These are phyloP conservation scores for Mycena pura DNA, from an alignment of 768 basidiomycete genomes.

Conservation along the genomic window DNA sequence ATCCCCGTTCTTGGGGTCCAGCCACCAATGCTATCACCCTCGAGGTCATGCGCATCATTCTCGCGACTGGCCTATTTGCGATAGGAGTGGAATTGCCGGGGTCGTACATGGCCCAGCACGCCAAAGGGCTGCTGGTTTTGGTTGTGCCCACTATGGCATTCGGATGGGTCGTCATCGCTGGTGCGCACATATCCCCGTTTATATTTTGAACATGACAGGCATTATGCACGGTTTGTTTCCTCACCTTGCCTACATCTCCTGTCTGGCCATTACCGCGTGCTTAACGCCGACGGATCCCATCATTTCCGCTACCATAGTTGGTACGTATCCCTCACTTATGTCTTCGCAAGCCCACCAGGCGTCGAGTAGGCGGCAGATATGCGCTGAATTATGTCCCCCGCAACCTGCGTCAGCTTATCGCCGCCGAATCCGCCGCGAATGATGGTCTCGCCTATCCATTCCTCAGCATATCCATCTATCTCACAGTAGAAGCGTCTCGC, in stretches of 20 bases:
- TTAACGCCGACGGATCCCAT: too few relatives aligned
- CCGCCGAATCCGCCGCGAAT: constrained; percentile 93
- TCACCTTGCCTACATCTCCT: too few relatives aligned
- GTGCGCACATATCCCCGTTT: too few relatives aligned
- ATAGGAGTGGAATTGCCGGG: constrained; percentile 93
- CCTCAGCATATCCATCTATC: constrained; percentile 83
- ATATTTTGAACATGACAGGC: too few relatives aligned
- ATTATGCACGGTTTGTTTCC: too few relatives aligned
- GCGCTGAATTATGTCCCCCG: too few relatives aligned
- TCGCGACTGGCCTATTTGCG: constrained; percentile 91
- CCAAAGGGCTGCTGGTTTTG: constrained; percentile 69
- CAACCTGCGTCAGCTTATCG: constrained; percentile 80
- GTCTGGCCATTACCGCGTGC: too few relatives aligned
- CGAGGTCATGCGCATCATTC: constrained; percentile 85
- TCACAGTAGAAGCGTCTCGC: constrained; percentile 72
- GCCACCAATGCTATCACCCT: constrained; percentile 71
- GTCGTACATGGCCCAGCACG: constrained; percentile 83
- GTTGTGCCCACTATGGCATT: constrained; percentile 85
- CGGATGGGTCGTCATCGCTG: constrained; percentile 79
- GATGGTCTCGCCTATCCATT: constrained; percentile 97
- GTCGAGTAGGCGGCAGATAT: too few relatives aligned
- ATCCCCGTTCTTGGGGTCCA: constrained; percentile 76
- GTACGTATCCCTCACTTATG: too few relatives aligned
- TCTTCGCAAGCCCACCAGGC: too few relatives aligned
- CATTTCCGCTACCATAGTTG: too few relatives aligned